Base-by-base conservation (phyloP, 2,329 filamentous ascomycete species). In the Periconia sp. region DNA sequence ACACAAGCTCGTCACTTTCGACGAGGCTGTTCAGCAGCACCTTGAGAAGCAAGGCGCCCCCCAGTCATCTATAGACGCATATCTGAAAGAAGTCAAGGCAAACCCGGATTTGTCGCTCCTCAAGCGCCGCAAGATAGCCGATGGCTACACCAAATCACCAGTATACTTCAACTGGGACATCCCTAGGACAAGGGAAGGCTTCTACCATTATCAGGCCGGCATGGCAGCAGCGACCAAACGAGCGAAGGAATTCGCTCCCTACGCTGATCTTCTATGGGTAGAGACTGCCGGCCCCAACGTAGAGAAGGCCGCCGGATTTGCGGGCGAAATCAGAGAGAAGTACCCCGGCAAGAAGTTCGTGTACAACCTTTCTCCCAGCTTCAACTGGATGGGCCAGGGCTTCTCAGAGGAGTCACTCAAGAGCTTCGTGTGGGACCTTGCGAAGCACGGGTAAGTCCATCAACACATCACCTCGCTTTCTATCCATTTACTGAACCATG, bases 351-450 rank as follows among this genome's bases (percentile, higher is more conserved):
- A 97, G 82, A 89, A 90, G 35, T 83, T 99, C 20, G 93, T 97
- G 0, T 99, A 99, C 79, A 99, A 99, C 77, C 83, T 99, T 1
- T 92, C 88, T 5, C 94, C 94, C 1, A 96, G 91, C 9, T 99
- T 99, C 83, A 97, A 99, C 81, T 99, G 94, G 94, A 94, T 95
- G 85, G 86, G 86, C 11, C 92, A 97, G 71, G 94, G 93, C 30
- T 99, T 97, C 76, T 88, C 84, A 2, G 86, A 92, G 59, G 86
- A 85, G 56, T 88, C 88, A 6, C 82, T 99, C 51, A 91, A 89
- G 77, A 91, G 85, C 6, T 99, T 99, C 74, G 90, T 99, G 65
- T 97, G 93, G 93, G 93, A 97, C 73, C 85, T 99, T 60, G 94
- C 92, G 9, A 86, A 87, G 71, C 89, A 97, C 65, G 93, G 93